Conservation (phyloP, 805 yeast genomes). For the Zygotorulaspora chibaensis region DNA sequence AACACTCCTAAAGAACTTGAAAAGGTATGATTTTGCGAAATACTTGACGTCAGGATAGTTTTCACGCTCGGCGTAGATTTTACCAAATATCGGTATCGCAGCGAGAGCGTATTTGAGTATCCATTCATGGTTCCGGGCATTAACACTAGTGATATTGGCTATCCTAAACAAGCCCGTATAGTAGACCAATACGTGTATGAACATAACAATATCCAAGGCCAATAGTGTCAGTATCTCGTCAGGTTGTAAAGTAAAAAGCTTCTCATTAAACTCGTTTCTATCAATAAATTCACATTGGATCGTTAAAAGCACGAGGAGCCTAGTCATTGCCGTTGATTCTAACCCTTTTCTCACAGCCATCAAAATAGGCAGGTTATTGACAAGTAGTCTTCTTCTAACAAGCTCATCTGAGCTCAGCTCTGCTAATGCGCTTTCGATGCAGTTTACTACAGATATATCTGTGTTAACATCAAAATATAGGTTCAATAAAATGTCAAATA, state of each 20-base stretch:
- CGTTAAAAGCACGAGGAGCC: constrained; percentile 24
- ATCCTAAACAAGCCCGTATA: constrained; percentile 15
- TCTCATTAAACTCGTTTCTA: constrained; percentile 17
- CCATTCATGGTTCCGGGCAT: constrained; percentile 15
- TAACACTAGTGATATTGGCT: constrained; percentile 1
- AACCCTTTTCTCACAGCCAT: constrained; percentile 13
- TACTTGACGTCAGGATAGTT: constrained; percentile 17
- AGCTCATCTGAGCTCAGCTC: constrained; percentile 20
- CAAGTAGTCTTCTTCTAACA: constrained; percentile 22
- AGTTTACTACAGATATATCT: constrained; percentile 19
- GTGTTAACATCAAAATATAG: constrained; percentile 23
- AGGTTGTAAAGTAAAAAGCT: constrained; percentile 18
- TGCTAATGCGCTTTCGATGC: constrained; percentile 23
- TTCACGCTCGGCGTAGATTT: constrained; percentile 18
- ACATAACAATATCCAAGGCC: constrained; percentile 22
- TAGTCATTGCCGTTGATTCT: constrained; percentile 17
- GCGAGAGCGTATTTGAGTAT: constrained; percentile 12
- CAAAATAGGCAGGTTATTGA: constrained; percentile 20
- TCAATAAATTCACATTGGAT: constrained; percentile 12
- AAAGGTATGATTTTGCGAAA: constrained; percentile 22
- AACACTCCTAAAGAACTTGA: constrained; percentile 23
- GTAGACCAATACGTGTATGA: constrained; percentile 24
- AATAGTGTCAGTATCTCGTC: constrained; percentile 15
- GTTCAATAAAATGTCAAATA: constrained; percentile 22
- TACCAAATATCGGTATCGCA: constrained; percentile 17